Percentiles rank a stretch among this genome's conserved stretches.
These are phyloP conservation scores for Colletotrichum neosansevieriae DNA, from an alignment of 2,329 filamentous ascomycete genomes.

Conservation along the genomic window DNA sequence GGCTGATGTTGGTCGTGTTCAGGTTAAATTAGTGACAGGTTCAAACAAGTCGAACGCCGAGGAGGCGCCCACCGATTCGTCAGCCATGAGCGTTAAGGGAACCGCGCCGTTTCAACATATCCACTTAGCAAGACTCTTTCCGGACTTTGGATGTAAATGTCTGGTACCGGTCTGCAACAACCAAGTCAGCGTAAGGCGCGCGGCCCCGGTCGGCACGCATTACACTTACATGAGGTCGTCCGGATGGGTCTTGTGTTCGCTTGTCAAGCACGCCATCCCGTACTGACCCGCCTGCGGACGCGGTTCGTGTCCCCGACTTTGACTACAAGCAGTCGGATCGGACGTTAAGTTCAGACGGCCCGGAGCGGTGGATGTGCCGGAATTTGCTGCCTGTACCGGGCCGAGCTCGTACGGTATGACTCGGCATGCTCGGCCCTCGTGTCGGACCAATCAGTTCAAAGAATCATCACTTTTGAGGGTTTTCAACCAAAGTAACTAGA, in stretches of 20 bases:
- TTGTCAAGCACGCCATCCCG: slow-evolving; percentile 22
- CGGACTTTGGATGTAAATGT: too few relatives aligned
- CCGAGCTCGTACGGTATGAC: not conserved
- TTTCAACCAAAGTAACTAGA: too few relatives aligned
- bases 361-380: not conserved
- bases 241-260: not conserved
- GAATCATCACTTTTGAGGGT: too few relatives aligned
- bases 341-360: not conserved
- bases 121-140: too few relatives aligned
- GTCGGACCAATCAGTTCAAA: not conserved
- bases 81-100: not conserved
- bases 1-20: not conserved
- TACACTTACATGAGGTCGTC: not conserved
- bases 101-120: not conserved
- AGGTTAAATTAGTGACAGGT: not conserved
- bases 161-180: too few relatives aligned
- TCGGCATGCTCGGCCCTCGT: not conserved
- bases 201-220: not conserved
- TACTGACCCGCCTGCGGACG: slow-evolving; percentile 1
- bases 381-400: not conserved
- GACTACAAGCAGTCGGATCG: slow-evolving; percentile 17
- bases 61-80: not conserved
- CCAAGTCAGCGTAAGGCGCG: not conserved
- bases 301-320: not conserved
- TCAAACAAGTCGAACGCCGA: not conserved